Conservation (phyloP, 1,139 yeast species). For the Debaryomycetaceae sp. region DNA sequence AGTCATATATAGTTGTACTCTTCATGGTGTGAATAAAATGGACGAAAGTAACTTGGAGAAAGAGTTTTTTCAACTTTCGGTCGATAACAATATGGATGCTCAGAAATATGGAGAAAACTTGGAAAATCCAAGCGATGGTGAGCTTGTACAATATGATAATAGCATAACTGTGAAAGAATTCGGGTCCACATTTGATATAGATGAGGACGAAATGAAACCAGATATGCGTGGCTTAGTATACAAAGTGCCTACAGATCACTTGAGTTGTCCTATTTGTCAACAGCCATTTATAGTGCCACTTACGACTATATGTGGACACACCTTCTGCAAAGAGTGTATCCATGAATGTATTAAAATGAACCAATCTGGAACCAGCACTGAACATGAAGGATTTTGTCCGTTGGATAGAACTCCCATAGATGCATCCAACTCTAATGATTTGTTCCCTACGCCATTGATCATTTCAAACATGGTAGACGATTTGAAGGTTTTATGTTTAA, state of each 20-base stretch:
- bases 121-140: not conserved
- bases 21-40: not conserved
- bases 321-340: slow-evolving; percentile 54
- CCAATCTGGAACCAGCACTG: slow-evolving; percentile 11
- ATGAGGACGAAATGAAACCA: slow-evolving; percentile 18
- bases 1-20: no score
- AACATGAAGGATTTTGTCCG: slow-evolving; percentile 47
- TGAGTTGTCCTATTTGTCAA: slow-evolving; percentile 57
- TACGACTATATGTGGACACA: slow-evolving; percentile 59
- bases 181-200: slow-evolving; percentile 19
- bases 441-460: slow-evolving; percentile 61
- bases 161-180: slow-evolving; percentile 8
- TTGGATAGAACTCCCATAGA: slow-evolving; percentile 56
- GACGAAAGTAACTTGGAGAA: not conserved
- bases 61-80: not conserved
- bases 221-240: slow-evolving; percentile 35
- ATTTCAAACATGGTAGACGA: slow-evolving; percentile 63
- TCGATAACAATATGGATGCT: not conserved
- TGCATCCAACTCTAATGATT: slow-evolving; percentile 34
- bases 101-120: not conserved
- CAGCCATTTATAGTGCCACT: slow-evolving; percentile 54
- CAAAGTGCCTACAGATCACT: slow-evolving; percentile 46
- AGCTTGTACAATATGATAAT: slow-evolving; percentile 6
- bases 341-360: slow-evolving; percentile 42
- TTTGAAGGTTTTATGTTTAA: slow-evolving; percentile 54